A percentile compares a stretch with the other conserved stretches of the same genome.
These are phyloP conservation scores for Aspergillus latus DNA, from an alignment of 2,329 filamentous ascomycete genomes.

Conservation along the genomic window DNA sequence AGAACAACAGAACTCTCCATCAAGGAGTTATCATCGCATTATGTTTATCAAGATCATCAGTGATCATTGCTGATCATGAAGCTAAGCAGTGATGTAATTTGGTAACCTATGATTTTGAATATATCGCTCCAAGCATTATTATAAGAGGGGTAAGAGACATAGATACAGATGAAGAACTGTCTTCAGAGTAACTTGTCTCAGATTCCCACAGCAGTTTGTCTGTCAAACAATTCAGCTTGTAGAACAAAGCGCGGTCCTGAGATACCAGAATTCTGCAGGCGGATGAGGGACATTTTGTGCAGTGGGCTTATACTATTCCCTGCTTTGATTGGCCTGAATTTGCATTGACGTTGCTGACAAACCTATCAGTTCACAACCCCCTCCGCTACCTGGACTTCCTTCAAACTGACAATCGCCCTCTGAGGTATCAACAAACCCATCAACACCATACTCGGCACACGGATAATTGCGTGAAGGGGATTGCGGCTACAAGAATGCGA, in stretches of 20 bases:
- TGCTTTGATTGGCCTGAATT: background rate
- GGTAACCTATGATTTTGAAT: background rate
- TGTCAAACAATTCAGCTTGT: background rate
- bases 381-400: background rate
- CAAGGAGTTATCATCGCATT: background rate
- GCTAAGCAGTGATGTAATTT: conserved; percentile 11
- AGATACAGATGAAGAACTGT: background rate
- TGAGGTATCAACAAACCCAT: background rate
- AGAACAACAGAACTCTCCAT: background rate
- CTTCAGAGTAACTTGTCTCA: background rate
- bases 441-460: background rate
- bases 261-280: background rate
- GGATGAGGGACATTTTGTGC: background rate
- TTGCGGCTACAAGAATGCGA: background rate
- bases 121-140: background rate
- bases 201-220: background rate
- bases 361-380: background rate
- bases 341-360: background rate
- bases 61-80: background rate
- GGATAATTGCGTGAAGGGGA: background rate
- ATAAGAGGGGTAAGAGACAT: background rate
- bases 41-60: conserved; percentile 9
- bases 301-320: background rate
- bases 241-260: background rate
- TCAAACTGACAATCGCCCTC: background rate